Conservation (phyloP, 2,329 filamentous ascomycete genomes). For the Verticillium klebahnii region DNA sequence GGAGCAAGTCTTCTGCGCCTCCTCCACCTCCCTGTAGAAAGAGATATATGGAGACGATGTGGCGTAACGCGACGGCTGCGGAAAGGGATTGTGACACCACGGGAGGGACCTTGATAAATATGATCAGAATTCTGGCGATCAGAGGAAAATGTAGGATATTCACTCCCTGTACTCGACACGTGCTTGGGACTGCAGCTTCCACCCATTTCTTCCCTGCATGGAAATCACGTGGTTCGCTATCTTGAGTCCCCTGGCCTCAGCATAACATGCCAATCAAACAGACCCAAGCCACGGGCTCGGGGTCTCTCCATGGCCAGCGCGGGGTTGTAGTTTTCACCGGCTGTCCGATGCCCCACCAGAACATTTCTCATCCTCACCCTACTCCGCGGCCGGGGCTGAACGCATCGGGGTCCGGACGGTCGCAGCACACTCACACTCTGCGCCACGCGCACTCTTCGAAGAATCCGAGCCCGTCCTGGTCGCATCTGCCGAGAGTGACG, state of each 20-base stretch:
- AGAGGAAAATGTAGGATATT: no score
- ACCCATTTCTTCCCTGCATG: no score
- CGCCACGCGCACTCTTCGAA: neutral
- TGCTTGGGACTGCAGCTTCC: no score
- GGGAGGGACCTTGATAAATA: no score
- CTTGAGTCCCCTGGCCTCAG: neutral
- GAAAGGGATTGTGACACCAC: no score
- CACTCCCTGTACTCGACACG: no score
- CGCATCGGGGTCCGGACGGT: neutral
- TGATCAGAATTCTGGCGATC: no score
- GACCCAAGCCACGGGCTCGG: neutral
- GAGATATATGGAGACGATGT: no score
- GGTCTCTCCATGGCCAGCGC: neutral
- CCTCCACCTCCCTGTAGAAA: no score
- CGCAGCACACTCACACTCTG: neutral
- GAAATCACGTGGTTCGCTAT: neutral
- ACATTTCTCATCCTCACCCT: neutral
- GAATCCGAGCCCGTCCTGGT: neutral
- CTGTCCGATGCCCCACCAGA: neutral
- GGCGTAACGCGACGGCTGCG: no score
- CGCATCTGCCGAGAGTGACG: neutral
- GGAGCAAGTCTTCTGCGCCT: no score
- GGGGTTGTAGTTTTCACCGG: neutral
- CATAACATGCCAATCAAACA: neutral
- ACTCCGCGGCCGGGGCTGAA: neutral